Conservation (phyloP, 192 early-diverging fungal species). For the Entomortierella lignicola region DNA sequence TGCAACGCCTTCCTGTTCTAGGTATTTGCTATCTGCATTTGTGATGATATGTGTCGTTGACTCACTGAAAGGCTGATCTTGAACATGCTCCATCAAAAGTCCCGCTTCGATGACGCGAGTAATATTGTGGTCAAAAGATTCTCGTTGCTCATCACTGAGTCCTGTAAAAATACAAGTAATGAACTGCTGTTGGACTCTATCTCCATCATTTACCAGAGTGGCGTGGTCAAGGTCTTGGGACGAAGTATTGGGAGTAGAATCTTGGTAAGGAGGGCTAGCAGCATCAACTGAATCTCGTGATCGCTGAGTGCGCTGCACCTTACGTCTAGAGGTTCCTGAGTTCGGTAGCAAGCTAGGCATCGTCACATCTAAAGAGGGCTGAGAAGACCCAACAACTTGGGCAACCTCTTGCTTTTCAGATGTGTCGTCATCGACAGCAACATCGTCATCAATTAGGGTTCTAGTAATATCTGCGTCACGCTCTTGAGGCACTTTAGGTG, state of each 20-base stretch:
- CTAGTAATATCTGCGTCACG: background rate
- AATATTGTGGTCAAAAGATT: slow-evolving; percentile 5
- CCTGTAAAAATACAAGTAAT: slow-evolving; percentile 28
- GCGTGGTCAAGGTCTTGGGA: background rate
- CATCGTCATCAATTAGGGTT: background rate
- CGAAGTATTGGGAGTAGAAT: background rate
- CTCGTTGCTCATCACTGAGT: background rate
- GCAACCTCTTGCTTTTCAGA: background rate
- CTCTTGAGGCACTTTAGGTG: background rate
- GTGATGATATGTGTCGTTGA: slow-evolving; percentile 26
- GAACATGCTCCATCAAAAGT: slow-evolving; percentile 26
- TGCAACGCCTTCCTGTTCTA: background rate
- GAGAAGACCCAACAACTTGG: slow-evolving; percentile 7
- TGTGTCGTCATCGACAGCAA: background rate
- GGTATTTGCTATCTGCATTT: background rate
- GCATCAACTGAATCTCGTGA: too few relatives aligned
- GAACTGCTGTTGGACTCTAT: background rate
- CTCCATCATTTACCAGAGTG: too few relatives aligned
- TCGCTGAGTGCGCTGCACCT: too few relatives aligned
- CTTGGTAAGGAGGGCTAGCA: too few relatives aligned
- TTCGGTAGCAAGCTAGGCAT: slow-evolving; percentile 1
- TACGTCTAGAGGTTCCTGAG: background rate
- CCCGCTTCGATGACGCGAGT: slow-evolving; percentile 24
- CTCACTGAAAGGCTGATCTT: slow-evolving; percentile 17
- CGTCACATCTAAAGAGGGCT: slow-evolving; percentile 5